These are phyloP conservation scores for Pelargonium exstipulatum DNA, from an alignment of 441 rosid genomes.

Conservation along the genomic window DNA sequence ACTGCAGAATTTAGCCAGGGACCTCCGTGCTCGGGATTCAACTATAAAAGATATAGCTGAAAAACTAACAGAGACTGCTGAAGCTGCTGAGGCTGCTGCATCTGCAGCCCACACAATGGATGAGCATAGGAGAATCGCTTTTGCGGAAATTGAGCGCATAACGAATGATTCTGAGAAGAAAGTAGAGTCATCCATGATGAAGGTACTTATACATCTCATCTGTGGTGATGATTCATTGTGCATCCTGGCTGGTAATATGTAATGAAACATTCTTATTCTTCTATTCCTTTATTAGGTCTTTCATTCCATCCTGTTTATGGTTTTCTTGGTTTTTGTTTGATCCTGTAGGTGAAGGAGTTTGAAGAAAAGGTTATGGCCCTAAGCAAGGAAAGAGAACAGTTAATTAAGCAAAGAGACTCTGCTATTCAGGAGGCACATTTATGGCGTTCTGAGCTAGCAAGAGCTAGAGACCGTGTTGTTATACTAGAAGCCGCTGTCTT, in stretches of 20 bases:
- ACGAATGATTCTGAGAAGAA: slow-evolving; percentile 51
- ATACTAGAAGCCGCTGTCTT: slow-evolving; percentile 84
- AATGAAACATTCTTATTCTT: no score
- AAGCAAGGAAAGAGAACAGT: slow-evolving; percentile 64
- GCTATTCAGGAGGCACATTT: slow-evolving; percentile 78
- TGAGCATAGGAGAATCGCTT: slow-evolving; percentile 76
- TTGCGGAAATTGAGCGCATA: slow-evolving; percentile 63
- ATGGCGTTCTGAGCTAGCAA: slow-evolving; percentile 93
- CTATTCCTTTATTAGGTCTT: no score
- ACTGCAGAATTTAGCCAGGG: slow-evolving; percentile 75
- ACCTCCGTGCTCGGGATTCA: slow-evolving; percentile 85
- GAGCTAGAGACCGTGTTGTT: slow-evolving; percentile 84
- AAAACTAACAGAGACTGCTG: slow-evolving; percentile 94
- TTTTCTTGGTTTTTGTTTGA: no score
- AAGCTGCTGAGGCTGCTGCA: slow-evolving; percentile 97
- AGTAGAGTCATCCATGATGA: slow-evolving; percentile 41
- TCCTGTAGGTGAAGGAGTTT: slow-evolving; percentile 54
- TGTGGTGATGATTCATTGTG: not conserved
- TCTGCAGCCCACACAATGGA: slow-evolving; percentile 86
- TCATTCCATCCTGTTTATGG: no score
- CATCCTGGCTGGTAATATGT: no score
- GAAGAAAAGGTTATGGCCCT: slow-evolving; percentile 53
- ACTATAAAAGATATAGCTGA: slow-evolving; percentile 87
- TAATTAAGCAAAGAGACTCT: slow-evolving; percentile 76
- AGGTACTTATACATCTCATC: slow-evolving; percentile 37